Conservation (phyloP, 73 alveolate species). For the Symbiodinium pilosum region DNA sequence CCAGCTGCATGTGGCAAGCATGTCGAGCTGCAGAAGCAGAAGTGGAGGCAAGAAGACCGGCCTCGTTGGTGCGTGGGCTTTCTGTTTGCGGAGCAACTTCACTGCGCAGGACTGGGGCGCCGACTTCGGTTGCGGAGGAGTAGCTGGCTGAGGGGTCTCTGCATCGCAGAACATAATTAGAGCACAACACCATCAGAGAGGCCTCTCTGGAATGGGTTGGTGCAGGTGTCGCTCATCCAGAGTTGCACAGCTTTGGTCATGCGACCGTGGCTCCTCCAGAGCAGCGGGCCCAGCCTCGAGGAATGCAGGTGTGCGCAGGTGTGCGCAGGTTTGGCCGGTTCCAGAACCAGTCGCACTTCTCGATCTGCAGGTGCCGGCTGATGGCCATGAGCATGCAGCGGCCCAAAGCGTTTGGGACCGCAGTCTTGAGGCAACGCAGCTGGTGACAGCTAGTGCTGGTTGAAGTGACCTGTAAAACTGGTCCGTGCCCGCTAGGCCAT, state of each 20-base stretch:
- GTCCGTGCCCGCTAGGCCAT: background rate
- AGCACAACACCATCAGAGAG: too few relatives aligned
- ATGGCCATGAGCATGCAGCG: slow-evolving; percentile 31
- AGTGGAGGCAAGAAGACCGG: background rate
- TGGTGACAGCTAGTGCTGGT: background rate
- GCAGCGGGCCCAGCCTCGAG: background rate
- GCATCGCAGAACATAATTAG: too few relatives aligned
- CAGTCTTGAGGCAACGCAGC: background rate
- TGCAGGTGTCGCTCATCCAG: slow-evolving; percentile 32
- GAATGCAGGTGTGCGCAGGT: too few relatives aligned
- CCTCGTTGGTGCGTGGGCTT: background rate
- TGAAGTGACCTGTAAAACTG: background rate
- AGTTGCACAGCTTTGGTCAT: slow-evolving; percentile 66
- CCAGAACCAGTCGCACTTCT: too few relatives aligned
- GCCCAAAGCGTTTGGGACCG: slow-evolving; percentile 27
- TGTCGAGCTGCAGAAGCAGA: background rate
- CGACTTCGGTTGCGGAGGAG: background rate
- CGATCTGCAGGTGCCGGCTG: slow-evolving; percentile 22
- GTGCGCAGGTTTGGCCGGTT: too few relatives aligned
- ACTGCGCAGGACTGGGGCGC: background rate
- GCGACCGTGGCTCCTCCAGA: slow-evolving; percentile 7
- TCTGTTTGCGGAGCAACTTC: background rate
- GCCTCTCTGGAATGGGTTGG: background rate
- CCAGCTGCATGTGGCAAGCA: background rate
- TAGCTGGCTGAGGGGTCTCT: too few relatives aligned